Evolutionary conservation across 352 stramenopile genomes (phyloP).

Genomic region (Pythium aristosporum): DNA sequence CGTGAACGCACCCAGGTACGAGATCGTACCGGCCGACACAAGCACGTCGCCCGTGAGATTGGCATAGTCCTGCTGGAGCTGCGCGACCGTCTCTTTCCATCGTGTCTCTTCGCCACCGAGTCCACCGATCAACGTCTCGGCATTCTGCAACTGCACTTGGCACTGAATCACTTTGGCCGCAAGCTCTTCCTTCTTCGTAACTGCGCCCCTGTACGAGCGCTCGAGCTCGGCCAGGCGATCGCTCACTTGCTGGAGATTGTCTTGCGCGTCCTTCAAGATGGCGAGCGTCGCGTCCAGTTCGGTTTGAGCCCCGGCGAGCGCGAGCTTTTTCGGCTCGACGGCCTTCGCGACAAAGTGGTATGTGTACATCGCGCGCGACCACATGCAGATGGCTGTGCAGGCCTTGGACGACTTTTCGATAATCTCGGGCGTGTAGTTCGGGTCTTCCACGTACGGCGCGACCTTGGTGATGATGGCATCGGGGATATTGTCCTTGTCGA

Average conservation of each 20-base stretch:
- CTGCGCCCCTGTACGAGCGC: conserved; percentile 76
- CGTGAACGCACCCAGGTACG: conserved; percentile 86
- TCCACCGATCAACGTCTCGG: conserved; percentile 80
- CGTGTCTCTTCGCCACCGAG: conserved; percentile 82
- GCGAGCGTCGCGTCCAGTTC: conserved; percentile 58
- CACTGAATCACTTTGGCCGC: conserved; percentile 87
- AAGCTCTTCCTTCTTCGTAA: conserved; percentile 91
- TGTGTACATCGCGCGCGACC: conserved; percentile 81
- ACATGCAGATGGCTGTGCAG: conserved; percentile 92
- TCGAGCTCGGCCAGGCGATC: conserved; percentile 85
- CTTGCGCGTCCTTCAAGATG: conserved; percentile 52
- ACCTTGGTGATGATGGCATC: conserved; percentile 86
- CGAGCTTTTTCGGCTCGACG: conserved; percentile 77
- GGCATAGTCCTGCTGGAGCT: conserved; percentile 71
- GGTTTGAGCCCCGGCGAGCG: conserved; percentile 51
- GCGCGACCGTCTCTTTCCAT: conserved; percentile 81
- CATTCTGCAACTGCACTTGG: conserved; percentile 88
- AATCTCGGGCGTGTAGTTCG: conserved; percentile 88
- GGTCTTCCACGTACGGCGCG: conserved; percentile 84
- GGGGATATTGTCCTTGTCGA: conserved; percentile 94
- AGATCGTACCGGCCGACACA: conserved; percentile 84
- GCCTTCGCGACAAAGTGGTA: conserved; percentile 85
- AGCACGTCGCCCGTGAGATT: conserved; percentile 87
- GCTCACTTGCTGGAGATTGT: conserved; percentile 79
- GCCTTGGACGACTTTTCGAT: conserved; percentile 92